Evolutionary conservation across 352 stramenopile species (phyloP), one percentile per base, ranked within the genome.

Genomic region (Peronospora destructor): DNA sequence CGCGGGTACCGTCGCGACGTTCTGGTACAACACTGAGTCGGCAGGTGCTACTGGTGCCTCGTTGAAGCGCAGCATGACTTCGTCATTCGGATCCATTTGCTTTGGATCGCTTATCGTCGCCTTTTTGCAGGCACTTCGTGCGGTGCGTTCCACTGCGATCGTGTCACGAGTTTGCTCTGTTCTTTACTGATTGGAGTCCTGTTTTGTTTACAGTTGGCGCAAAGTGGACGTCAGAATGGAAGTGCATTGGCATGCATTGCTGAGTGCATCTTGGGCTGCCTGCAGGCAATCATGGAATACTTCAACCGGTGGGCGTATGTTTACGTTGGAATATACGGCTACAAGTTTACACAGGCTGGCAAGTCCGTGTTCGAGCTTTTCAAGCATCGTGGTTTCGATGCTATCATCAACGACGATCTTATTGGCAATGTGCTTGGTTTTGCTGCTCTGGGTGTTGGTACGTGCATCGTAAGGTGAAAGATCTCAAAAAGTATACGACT

Each of bases 341-440:
- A 97, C 70, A 92, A 85, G 51, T 98, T 97, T 63, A 85, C 90
- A 3, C 75, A 97, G 45, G 84, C 88, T 5, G 90, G 91, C 47
- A 95, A 91, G 56, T 88, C 91, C 11, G 94, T 97, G 13, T 91
- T 97, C 42, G 51, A 89, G 29, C 71, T 98, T 13, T 98, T 98
- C 60, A 75, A 87, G 54, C 62, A 86, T 47, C 83, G 91, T 32
- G 94, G 93, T n/a, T 98, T 94, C 53, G 95, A 94, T 51, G 82
- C 87, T 2, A 97, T 98, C 55, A 97, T 98, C 64, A 97, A 96
- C 60, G 94, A 98, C 65, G 83, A 96, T 36, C 70, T 98, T 30
- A 90, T 97, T 26, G 86, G 92, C 60, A 94, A 84, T 33, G 86
- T 96, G 13, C 66, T 98, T 19, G 69, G 74, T 23, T 93, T 98